Evolutionary conservation across 345 rosid genomes (phyloP).

Genomic region (Balakata baccata): DNA sequence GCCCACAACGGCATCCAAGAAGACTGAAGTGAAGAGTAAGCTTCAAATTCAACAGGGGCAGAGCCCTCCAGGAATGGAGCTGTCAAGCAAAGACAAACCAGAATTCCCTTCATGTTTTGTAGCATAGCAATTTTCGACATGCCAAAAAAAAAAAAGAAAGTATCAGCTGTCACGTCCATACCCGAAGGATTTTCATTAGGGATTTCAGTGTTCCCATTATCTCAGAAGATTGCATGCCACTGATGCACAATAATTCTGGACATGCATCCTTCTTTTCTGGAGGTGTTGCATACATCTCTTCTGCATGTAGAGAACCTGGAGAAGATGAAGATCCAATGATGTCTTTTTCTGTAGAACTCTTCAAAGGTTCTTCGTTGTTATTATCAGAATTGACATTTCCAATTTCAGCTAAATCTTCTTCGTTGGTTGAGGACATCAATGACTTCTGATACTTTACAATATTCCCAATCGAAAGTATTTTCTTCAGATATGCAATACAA

Average conservation of each 20-base stretch:
- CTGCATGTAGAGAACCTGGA: conserved; percentile 21
- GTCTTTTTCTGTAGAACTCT: conserved; percentile 18
- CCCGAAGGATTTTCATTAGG: conserved; percentile 25
- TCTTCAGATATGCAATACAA: conserved; percentile 35
- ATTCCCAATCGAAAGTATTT: conserved; percentile 23
- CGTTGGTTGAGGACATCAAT: conserved; percentile 24
- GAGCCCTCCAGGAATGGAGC: conserved; percentile 15
- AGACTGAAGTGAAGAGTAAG: too few relatives aligned
- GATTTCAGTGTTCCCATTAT: conserved; percentile 20
- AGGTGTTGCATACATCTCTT: conserved; percentile 5
- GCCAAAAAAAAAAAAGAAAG: conserved; percentile 16
- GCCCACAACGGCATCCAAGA: too few relatives aligned
- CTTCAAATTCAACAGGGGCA: too few relatives aligned
- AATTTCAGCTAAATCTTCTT: conserved; percentile 31
- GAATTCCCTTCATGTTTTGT: conserved; percentile 24
- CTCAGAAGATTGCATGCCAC: conserved; percentile 29
- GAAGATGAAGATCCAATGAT: too few relatives aligned
- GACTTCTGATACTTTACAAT: conserved; percentile 28
- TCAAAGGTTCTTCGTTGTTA: conserved; percentile 26
- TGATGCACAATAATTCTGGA: conserved; percentile 14
- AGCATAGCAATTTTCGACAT: conserved; percentile 25
- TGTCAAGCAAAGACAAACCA: conserved; percentile 17
- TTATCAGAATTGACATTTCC: conserved; percentile 33
- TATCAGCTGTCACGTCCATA: conserved; percentile 15
- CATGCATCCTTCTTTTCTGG: conserved; percentile 27